Evolutionary conservation across 805 yeast species (phyloP).

Genomic region (Wickerhamomyces ciferrii): DNA sequence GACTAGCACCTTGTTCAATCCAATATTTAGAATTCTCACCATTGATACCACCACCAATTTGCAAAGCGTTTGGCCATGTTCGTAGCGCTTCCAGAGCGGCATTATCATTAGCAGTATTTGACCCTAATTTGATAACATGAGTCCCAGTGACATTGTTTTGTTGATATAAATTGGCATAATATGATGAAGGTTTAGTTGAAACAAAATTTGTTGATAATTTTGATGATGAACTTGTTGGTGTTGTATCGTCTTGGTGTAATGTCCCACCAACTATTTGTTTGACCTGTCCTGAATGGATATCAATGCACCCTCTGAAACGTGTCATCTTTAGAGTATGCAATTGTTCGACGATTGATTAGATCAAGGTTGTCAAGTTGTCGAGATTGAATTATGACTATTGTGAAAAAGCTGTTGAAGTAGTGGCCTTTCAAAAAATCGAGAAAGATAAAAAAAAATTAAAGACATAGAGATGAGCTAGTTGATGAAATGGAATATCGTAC

Average conservation of each 20-base stretch:
- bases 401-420: background rate
- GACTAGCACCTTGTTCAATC: conserved; percentile 76
- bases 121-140: conserved; percentile 90
- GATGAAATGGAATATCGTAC: too few relatives aligned
- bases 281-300: conserved; percentile 90
- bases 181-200: conserved; percentile 65
- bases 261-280: conserved; percentile 98
- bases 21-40: conserved; percentile 68
- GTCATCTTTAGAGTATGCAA: too few relatives aligned
- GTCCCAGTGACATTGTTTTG: conserved; percentile 61
- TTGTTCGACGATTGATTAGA: too few relatives aligned
- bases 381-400: background rate
- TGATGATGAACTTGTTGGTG: conserved; percentile 24
- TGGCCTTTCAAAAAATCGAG: background rate
- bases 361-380: too few relatives aligned
- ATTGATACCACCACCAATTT: conserved; percentile 92
- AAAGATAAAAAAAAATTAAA: background rate
- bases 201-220: conserved; percentile 69
- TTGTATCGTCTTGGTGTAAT: conserved; percentile 49
- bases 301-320: conserved; percentile 88
- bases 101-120: conserved; percentile 64
- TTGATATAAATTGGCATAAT: conserved; percentile 68
- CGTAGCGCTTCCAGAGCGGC: conserved; percentile 76
- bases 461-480: background rate
- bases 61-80: conserved; percentile 71